Evolutionary conservation across 805 yeast species (phyloP).

Genomic region (Trichomonascus vanleenenianus): DNA sequence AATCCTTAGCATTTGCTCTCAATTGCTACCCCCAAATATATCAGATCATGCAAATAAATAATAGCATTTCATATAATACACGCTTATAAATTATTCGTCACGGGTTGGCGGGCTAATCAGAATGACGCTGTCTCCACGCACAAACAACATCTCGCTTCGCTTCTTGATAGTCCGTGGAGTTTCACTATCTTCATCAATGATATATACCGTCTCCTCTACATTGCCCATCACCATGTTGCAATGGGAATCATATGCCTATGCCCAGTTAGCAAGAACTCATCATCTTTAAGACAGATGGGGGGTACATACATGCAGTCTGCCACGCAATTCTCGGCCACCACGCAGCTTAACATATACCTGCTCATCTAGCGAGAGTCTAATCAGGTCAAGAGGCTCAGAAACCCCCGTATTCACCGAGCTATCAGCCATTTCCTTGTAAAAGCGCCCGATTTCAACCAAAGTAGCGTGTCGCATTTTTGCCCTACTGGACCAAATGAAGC

Average conservation of each 20-base stretch:
- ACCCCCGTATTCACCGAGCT: too few relatives aligned
- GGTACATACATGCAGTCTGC: slow-evolving; percentile 65
- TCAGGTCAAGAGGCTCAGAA: slow-evolving; percentile 79
- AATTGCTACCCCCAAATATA: too few relatives aligned
- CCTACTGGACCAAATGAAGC: too few relatives aligned
- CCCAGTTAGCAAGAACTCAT: background rate
- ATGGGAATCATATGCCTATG: slow-evolving; percentile 82
- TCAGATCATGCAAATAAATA: too few relatives aligned
- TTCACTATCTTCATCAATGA: slow-evolving; percentile 39
- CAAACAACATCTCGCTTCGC: slow-evolving; percentile 77
- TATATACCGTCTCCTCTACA: slow-evolving; percentile 75
- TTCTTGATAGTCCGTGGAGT: slow-evolving; percentile 41
- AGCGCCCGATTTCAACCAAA: too few relatives aligned
- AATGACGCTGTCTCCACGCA: slow-evolving; percentile 96
- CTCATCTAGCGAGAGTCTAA: slow-evolving; percentile 82
- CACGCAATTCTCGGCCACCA: slow-evolving; percentile 89
- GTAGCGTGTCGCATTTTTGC: too few relatives aligned
- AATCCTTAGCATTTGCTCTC: too few relatives aligned
- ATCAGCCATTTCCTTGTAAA: too few relatives aligned
- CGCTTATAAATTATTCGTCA: slow-evolving; percentile 4
- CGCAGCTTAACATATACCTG: slow-evolving; percentile 79
- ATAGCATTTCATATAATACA: background rate
- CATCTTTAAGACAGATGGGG: background rate
- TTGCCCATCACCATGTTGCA: slow-evolving; percentile 94
- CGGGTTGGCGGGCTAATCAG: slow-evolving; percentile 47